Conservation (phyloP, 164 flowering plant species). For the Magnolia kwangsiensis region DNA sequence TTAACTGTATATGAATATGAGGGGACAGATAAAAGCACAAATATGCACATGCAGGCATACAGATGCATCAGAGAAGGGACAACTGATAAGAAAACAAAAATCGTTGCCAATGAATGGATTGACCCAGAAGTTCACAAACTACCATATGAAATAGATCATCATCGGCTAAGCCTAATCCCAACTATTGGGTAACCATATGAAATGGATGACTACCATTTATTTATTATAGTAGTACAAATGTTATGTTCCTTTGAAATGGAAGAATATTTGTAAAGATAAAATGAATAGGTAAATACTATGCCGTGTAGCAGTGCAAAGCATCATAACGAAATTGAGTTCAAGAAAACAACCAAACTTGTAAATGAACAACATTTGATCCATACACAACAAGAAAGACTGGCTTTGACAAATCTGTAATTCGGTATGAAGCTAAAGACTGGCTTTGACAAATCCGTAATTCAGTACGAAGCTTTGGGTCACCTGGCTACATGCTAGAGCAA, state of each 20-base stretch:
- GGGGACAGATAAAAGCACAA: not conserved
- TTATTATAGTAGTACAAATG: not conserved
- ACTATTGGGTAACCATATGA: not conserved
- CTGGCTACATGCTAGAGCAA: slow-evolving; percentile 87
- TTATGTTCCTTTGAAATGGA: not conserved
- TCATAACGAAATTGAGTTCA: not conserved
- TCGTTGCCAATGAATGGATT: too few relatives aligned
- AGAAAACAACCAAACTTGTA: not conserved
- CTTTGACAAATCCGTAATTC: not conserved
- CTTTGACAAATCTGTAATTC: not conserved
- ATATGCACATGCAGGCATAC: not conserved
- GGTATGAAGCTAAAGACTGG: not conserved
- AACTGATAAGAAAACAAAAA: not conserved
- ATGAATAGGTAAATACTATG: not conserved
- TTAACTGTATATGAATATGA: too few relatives aligned
- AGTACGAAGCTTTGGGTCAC: slow-evolving; percentile 28
- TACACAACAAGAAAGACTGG: not conserved
- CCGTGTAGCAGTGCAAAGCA: not conserved
- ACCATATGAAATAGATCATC: too few relatives aligned
- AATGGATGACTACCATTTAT: not conserved
- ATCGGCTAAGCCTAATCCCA: not conserved
- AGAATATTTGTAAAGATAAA: not conserved
- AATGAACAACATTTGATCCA: not conserved
- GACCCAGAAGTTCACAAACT: too few relatives aligned
- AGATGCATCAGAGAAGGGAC: not conserved